Evolutionary conservation across 2,329 filamentous ascomycete genomes (phyloP).

Genomic region (Diaporthe aspalathi): DNA sequence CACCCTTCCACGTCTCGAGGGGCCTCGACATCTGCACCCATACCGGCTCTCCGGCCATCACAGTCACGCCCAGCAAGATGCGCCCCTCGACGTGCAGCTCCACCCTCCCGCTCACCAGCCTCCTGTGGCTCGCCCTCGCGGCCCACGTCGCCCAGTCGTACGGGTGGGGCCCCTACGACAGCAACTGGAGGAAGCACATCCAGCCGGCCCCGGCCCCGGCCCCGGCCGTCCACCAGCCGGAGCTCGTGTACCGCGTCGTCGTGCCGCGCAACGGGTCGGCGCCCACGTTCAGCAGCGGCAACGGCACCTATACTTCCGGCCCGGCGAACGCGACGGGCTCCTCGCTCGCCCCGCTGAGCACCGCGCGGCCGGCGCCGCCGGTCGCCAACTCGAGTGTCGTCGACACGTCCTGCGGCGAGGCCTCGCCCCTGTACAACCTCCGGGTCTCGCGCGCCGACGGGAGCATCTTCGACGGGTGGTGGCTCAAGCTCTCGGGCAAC

Average conservation of each 20-base stretch:
- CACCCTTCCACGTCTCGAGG: conserved; percentile 24
- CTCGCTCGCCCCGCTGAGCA: conserved; percentile 25
- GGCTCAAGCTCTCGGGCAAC: conserved; percentile 28
- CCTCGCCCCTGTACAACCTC: conserved; percentile 15
- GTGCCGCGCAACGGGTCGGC: conserved; percentile 29
- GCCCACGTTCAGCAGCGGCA: conserved; percentile 22
- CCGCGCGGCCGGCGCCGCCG: conserved; percentile 15
- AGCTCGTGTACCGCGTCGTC: conserved; percentile 32
- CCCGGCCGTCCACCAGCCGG: conserved; percentile 1
- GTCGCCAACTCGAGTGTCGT: background rate
- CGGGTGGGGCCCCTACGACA: conserved; percentile 28
- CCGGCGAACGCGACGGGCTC: conserved; percentile 27
- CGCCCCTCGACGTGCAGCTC: conserved; percentile 8
- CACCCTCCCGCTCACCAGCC: conserved; percentile 5
- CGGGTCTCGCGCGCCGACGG: conserved; percentile 27
- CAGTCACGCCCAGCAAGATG: conserved; percentile 15
- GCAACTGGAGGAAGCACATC: conserved; percentile 18
- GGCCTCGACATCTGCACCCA: conserved; percentile 10
- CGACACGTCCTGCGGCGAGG: conserved; percentile 32
- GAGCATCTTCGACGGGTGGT: conserved; percentile 27
- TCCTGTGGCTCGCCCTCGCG: conserved; percentile 12
- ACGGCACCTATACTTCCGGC: conserved; percentile 15
- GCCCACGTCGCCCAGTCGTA: conserved; percentile 16
- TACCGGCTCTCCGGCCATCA: background rate
- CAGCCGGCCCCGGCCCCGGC: conserved; percentile 3